A percentile compares a stretch with the other conserved stretches of the same genome.
These are phyloP conservation scores for Lactifluus rugatus DNA, from an alignment of 768 basidiomycete species.

Conservation along the genomic window DNA sequence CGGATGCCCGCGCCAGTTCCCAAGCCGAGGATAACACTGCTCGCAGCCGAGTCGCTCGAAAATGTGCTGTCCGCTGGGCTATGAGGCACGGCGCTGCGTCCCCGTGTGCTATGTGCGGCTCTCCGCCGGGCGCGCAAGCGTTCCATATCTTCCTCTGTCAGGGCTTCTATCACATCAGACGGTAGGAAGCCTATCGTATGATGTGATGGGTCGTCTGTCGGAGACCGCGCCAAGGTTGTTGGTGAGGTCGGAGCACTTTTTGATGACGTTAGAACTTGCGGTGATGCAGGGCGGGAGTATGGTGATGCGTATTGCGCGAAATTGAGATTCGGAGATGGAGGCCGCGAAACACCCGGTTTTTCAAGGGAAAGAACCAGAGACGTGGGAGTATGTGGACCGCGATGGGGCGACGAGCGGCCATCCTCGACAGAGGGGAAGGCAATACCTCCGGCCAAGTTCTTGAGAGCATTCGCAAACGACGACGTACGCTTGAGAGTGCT, in stretches of 20 bases:
- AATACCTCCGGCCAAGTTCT: slow-evolving; percentile 58
- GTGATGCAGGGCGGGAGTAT: slow-evolving; percentile 49
- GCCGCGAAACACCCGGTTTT: slow-evolving; percentile 43
- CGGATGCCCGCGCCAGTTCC: slow-evolving; percentile 75
- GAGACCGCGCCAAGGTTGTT: slow-evolving; percentile 22
- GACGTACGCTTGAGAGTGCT: slow-evolving; percentile 70
- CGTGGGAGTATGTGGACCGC: slow-evolving; percentile 22
- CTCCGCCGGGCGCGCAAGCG: slow-evolving; percentile 64
- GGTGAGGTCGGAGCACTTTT: slow-evolving; percentile 23
- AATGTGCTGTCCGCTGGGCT: slow-evolving; percentile 73
- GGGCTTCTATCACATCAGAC: slow-evolving; percentile 74
- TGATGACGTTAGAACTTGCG: slow-evolving; percentile 20
- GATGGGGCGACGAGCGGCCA: slow-evolving; percentile 31
- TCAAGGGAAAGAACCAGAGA: slow-evolving; percentile 23
- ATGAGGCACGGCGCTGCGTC: slow-evolving; percentile 32
- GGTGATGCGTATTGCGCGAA: slow-evolving; percentile 70
- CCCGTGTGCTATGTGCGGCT: slow-evolving; percentile 31
- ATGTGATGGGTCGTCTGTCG: slow-evolving; percentile 25
- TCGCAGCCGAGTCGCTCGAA: slow-evolving; percentile 61
- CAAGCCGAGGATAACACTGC: slow-evolving; percentile 62
- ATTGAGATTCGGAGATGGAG: slow-evolving; percentile 73
- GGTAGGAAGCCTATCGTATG: slow-evolving; percentile 48
- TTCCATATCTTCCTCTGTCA: slow-evolving; percentile 95
- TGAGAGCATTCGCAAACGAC: slow-evolving; percentile 70
- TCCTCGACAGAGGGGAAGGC: slow-evolving; percentile 62